Conservation (phyloP, 116 monocot genomes). For the Cymodocea nodosa region DNA sequence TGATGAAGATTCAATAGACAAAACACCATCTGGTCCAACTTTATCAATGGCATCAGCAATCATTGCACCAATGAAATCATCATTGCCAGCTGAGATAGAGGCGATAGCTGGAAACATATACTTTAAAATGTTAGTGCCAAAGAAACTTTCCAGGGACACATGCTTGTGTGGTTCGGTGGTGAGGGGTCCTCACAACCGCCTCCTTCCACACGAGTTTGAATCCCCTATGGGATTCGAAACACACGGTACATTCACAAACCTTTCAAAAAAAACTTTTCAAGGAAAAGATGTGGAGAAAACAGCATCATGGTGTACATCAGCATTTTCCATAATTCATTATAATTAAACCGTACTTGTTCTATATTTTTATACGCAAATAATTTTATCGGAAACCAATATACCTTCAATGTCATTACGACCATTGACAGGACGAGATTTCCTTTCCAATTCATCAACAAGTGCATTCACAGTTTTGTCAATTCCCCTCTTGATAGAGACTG, state of each 20-base stretch:
- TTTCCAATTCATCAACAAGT: constrained; percentile 52
- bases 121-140: not conserved
- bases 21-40: constrained; percentile 76
- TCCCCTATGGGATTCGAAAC: too few species aligned
- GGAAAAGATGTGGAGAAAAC: not conserved
- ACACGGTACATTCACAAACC: too few species aligned
- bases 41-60: constrained; percentile 80
- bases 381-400: not conserved
- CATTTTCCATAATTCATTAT: too few species aligned
- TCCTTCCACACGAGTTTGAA: too few species aligned
- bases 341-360: too few species aligned
- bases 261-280: too few species aligned
- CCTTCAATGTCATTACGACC: constrained; percentile 66
- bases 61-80: constrained; percentile 55
- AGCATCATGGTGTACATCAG: not conserved
- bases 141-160: too few species aligned
- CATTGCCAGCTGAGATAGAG: constrained; percentile 58
- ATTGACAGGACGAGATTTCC: constrained; percentile 56
- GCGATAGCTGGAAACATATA: constrained; percentile 51
- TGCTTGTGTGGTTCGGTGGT: too few species aligned
- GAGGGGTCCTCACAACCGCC: too few species aligned
- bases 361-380: not conserved
- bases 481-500: constrained; percentile 71
- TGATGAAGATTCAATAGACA: constrained; percentile 75
- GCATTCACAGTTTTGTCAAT: constrained; percentile 67